Base-by-base conservation (phyloP, 208 protist species). In the Crithidia fasciculata region DNA sequence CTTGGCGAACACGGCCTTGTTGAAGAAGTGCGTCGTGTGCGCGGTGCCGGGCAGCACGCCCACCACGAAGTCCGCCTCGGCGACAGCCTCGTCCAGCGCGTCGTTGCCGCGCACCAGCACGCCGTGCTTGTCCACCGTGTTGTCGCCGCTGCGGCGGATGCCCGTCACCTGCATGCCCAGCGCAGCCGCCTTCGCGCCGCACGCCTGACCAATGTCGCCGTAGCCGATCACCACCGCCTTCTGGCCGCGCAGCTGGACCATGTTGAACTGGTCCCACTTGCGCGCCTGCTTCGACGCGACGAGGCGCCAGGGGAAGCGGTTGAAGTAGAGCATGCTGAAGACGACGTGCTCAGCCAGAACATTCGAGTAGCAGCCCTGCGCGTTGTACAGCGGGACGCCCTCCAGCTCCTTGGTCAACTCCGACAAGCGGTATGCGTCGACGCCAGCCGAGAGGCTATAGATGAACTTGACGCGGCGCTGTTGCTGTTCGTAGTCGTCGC, bases 291-390 rank as follows among this genome's bases (percentile, higher is more conserved):
- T 88, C 50, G 75, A 79, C 49, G 47, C 76, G 71, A 78, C 72
- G 39, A 92, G 61, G 16, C 89, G 84, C 90, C 90, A 91, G 36
- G 87, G 76, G 28, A 66, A 77, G 57, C 89, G 87, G 82, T 95
- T 94, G 82, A 97, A 97, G 89, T 97, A 92, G 39, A 93, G 12
- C 83, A 93, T 91, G 55, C 82, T 64, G 76, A 87, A 94, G 16
- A 88, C 60, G 13, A 94, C 84, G 65, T 94, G 82, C 82, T 97
- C 93, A 13, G 86, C 88, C 16, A 95, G 73, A n/a, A 94, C 84
- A 36, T 74, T 69, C 5, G 80, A 84, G 84, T 82, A 95, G 76
- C 78, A 86, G n/a, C 88, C 88, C 52, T 90, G 77, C 0, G 80
- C 88, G 72, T 95, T 97, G 75, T 81, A 75, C 64, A 95, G 73